A percentile compares a stretch with the other conserved stretches of the same genome.
Conservation (phyloP, 176 grass and related monocot species). For the Oryza meridionalis region DNA sequence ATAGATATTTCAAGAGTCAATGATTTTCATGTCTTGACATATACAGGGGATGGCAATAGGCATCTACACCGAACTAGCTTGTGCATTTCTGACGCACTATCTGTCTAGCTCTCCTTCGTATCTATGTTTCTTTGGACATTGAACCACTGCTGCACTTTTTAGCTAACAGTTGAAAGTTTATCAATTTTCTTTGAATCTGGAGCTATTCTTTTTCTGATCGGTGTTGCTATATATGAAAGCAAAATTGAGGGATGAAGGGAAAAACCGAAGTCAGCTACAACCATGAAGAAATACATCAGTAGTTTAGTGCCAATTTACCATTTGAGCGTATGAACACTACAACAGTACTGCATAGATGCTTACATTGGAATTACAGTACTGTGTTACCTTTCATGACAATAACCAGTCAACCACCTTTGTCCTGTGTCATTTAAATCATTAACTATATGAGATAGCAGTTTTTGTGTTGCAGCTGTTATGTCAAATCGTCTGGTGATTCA, state of each 20-base stretch:
- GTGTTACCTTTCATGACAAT: neutral
- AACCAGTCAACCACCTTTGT: neutral
- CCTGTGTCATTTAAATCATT: conserved; percentile 3
- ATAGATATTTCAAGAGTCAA: neutral
- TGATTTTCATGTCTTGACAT: conserved; percentile 5
- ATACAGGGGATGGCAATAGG: neutral
- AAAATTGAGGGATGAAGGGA: neutral
- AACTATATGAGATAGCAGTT: conserved; percentile 5
- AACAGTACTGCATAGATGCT: neutral
- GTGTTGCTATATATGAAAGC: conserved; percentile 13
- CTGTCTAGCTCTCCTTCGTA: neutral
- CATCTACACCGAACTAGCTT: neutral
- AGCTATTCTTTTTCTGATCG: neutral
- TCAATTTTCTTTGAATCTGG: conserved; percentile 21
- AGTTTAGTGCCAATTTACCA: neutral
- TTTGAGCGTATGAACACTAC: conserved; percentile 7
- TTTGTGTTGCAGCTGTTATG: conserved; percentile 3
- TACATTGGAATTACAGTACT: neutral
- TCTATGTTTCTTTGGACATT: conserved; percentile 2
- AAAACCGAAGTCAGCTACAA: neutral
- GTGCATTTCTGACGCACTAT: neutral
- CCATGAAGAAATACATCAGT: conserved; percentile 14
- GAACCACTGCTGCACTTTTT: neutral
- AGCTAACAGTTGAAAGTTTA: neutral
- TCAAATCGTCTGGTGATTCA: neutral